phyloP scores from a whole-genome alignment of 495 filamentous ascomycete genomes.

The Immersiella caudata region DNA sequence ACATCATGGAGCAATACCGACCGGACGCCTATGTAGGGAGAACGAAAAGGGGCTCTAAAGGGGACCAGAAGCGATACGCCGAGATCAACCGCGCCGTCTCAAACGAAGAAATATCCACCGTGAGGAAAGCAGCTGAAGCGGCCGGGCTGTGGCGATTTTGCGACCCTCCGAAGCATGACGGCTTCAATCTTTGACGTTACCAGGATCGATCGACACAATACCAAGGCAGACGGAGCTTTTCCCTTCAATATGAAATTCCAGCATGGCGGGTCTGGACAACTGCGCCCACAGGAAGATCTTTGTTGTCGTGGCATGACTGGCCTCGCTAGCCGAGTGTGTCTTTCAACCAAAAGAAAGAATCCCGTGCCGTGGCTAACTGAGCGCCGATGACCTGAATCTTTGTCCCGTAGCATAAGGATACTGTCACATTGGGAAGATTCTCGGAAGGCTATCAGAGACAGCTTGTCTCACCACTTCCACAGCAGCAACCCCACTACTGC shows the following conservation, averaged over 20 bases:
- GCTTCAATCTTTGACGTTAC: slow-evolving; percentile 64
- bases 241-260: not conserved
- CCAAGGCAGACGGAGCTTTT: not conserved
- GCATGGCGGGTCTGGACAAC: not conserved
- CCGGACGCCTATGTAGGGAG: slow-evolving; percentile 77
- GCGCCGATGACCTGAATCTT: not conserved
- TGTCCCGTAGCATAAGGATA: not conserved
- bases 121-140: slow-evolving; percentile 63
- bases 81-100: slow-evolving; percentile 74
- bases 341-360: not conserved
- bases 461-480: not conserved
- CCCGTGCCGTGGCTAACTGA: not conserved
- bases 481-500: not conserved
- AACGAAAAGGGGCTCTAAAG: slow-evolving; percentile 44
- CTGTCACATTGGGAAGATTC: not conserved
- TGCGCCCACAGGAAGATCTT: not conserved
- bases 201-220: not conserved
- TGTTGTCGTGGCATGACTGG: not conserved
- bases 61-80: slow-evolving; percentile 62
- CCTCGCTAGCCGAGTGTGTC: not conserved
- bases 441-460: not conserved
- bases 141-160: slow-evolving; percentile 77
- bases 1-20: slow-evolving; percentile 80
- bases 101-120: slow-evolving; percentile 61
- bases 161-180: slow-evolving; percentile 67